These are phyloP conservation scores for Penicillium sp. DNA, from an alignment of 2,329 filamentous ascomycete genomes.

Conservation along the genomic window DNA sequence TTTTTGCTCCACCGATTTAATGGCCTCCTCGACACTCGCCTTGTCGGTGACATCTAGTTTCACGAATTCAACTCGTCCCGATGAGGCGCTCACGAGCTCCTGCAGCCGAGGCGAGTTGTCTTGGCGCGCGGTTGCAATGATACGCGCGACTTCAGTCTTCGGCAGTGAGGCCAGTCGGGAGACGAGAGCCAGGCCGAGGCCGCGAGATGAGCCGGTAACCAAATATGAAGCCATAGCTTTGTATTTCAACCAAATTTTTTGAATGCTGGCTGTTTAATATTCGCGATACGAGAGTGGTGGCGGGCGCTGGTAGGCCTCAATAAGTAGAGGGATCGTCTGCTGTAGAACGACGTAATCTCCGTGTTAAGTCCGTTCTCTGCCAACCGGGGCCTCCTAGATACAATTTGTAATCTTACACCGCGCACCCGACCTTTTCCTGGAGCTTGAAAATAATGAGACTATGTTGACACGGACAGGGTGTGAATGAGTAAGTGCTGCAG, in stretches of 20 bases:
- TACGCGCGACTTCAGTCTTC: slow-evolving; percentile 32
- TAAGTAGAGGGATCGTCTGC: neutral
- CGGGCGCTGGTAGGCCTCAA: neutral
- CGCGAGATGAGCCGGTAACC: slow-evolving; percentile 38
- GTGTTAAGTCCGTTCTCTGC: neutral
- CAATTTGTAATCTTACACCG: neutral
- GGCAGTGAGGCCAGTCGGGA: slow-evolving; percentile 32
- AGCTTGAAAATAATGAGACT: neutral
- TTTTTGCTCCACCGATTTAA: slow-evolving; percentile 28
- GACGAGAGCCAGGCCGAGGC: slow-evolving; percentile 37
- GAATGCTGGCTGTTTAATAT: neutral
- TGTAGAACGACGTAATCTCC: neutral
- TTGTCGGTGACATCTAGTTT: slow-evolving; percentile 39
- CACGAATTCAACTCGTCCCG: slow-evolving; percentile 38
- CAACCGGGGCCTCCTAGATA: neutral
- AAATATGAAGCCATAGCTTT: slow-evolving; percentile 37
- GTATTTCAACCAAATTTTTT: neutral
- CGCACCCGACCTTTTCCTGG: neutral
- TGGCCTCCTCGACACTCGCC: slow-evolving; percentile 36
- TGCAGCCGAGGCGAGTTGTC: slow-evolving; percentile 33
- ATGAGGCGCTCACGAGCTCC: slow-evolving; percentile 34
- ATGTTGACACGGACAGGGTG: neutral
- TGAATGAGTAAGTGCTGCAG: neutral
- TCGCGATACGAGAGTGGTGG: neutral
- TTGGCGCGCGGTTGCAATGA: slow-evolving; percentile 45